Percentiles rank a stretch among this genome's conserved stretches.
Conservation (phyloP, 805 yeast species). For the Spencermartinsiella europaea region DNA sequence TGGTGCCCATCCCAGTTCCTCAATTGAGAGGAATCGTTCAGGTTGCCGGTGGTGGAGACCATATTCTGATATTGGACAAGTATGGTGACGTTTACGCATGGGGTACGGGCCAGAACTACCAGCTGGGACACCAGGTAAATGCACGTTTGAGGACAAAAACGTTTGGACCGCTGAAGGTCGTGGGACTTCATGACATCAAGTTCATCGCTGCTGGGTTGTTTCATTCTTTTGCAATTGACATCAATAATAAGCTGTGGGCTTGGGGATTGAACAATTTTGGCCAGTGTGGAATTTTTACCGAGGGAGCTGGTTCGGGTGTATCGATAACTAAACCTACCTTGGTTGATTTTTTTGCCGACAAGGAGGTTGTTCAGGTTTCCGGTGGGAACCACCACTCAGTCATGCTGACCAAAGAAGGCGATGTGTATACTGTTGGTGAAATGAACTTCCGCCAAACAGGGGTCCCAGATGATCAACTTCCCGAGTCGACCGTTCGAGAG, state of each 20-base stretch:
- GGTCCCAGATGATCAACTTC: conserved; percentile 58
- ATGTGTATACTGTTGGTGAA: conserved; percentile 82
- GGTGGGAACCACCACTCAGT: conserved; percentile 96
- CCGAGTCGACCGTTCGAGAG: conserved; percentile 70
- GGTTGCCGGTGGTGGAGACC: conserved; percentile 91
- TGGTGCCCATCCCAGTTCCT: conserved; percentile 56
- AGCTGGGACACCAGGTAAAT: conserved; percentile 75
- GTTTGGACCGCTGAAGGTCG: conserved; percentile 68
- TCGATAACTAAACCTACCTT: conserved; percentile 71
- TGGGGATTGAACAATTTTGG: conserved; percentile 99
- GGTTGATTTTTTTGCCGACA: conserved; percentile 57
- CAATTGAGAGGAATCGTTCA: conserved; percentile 67
- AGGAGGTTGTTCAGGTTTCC: conserved; percentile 56
- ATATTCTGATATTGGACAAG: conserved; percentile 72
- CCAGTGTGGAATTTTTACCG: conserved; percentile 81
- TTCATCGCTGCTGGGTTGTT: conserved; percentile 90
- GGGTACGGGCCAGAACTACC: conserved; percentile 96
- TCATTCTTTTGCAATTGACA: conserved; percentile 88
- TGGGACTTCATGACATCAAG: conserved; percentile 74
- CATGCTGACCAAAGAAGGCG: conserved; percentile 67
- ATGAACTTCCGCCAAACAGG: conserved; percentile 93
- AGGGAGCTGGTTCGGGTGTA: conserved; percentile 56
- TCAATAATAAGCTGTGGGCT: conserved; percentile 61
- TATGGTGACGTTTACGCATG: conserved; percentile 89
- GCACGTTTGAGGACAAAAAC: conserved; percentile 28